Evolutionary conservation across 495 filamentous ascomycete genomes (phyloP).

Genomic region (Xylaria flabelliformis): DNA sequence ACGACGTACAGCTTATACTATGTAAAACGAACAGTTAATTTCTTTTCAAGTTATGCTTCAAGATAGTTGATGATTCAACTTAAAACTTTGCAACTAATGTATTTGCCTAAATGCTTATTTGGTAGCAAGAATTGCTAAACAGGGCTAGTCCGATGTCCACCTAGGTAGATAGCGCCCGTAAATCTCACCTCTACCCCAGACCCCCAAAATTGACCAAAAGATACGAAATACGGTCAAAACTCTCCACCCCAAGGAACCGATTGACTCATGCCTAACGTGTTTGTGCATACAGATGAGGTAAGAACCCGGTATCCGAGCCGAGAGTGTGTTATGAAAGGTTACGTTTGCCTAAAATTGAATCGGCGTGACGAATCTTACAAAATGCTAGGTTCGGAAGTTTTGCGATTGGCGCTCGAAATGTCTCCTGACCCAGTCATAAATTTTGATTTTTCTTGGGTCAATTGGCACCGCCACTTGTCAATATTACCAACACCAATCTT

Average conservation of each 20-base stretch:
- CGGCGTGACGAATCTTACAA: neutral
- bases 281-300: neutral
- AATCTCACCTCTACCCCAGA: neutral
- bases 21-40: too few relatives aligned
- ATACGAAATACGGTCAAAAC: conserved; percentile 15
- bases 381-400: neutral
- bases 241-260: neutral
- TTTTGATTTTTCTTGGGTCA: conserved; percentile 1
- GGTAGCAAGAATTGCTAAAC: too few relatives aligned
- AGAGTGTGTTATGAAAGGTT: neutral
- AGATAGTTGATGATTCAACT: too few relatives aligned
- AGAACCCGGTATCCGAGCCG: neutral
- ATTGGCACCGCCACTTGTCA: neutral
- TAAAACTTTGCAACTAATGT: too few relatives aligned
- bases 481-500: conserved; percentile 8
- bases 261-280: conserved; percentile 6
- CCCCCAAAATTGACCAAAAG: neutral
- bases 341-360: neutral
- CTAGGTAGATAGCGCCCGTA: too few relatives aligned
- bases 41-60: too few relatives aligned
- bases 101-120: too few relatives aligned
- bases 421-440: neutral
- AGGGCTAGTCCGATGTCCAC: too few relatives aligned
- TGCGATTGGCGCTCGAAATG: conserved; percentile 5
- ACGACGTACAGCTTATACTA: too few relatives aligned